These are phyloP conservation scores for Trypanosoma rangeli DNA, from an alignment of 208 protist genomes.

Conservation along the genomic window DNA sequence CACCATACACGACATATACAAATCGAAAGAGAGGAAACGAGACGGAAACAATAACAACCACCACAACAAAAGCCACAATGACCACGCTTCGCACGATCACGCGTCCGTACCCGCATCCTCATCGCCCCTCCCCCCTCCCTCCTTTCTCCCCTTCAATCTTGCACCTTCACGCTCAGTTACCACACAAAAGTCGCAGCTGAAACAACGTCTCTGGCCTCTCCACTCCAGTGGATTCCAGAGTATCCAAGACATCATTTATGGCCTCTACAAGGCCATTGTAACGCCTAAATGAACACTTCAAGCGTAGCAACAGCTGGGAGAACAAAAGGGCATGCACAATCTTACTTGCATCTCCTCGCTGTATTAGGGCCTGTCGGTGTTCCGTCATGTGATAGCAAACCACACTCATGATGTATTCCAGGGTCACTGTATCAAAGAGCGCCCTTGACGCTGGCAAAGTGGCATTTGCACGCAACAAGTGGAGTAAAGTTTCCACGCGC, in stretches of 20 bases:
- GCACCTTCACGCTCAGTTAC: not conserved
- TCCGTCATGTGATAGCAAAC: slow-evolving; percentile 17
- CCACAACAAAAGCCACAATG: not conserved
- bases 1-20: not conserved
- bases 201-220: slow-evolving; percentile 24
- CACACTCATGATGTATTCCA: slow-evolving; percentile 10
- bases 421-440: slow-evolving; percentile 26
- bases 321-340: slow-evolving; percentile 23
- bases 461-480: slow-evolving; percentile 33
- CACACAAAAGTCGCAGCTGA: slow-evolving; percentile 23
- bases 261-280: slow-evolving; percentile 17
- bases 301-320: slow-evolving; percentile 27
- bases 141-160: not conserved
- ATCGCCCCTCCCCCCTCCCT: not conserved
- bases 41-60: not conserved
- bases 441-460: slow-evolving; percentile 6
- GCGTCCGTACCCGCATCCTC: not conserved
- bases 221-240: slow-evolving; percentile 3
- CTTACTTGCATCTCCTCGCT: slow-evolving; percentile 2
- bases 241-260: slow-evolving; percentile 4
- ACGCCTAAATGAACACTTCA: slow-evolving; percentile 10
- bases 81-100: not conserved
- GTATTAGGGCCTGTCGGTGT: not conserved
- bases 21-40: not conserved
- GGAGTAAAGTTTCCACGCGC: slow-evolving; percentile 27